Base-by-base conservation (phyloP, 208 protist species). In the Jaenimonas drosophilae region DNA sequence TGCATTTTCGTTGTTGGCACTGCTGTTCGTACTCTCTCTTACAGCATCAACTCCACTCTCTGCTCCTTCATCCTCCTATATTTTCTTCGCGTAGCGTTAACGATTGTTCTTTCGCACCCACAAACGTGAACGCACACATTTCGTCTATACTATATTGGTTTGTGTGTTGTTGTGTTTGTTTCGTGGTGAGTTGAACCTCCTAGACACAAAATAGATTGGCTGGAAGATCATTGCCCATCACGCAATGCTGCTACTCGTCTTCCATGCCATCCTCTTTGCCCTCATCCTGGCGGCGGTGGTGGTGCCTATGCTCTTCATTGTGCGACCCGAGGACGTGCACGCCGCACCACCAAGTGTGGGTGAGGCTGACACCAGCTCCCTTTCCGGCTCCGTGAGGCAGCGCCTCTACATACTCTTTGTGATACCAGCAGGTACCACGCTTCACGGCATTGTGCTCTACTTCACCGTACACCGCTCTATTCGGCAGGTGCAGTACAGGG, bases 341-440 rank as follows among this genome's bases (percentile, higher is more conserved):
- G n/a, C n/a, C n/a, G n/a, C n/a, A n/a, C n/a, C n/a, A n/a, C n/a
- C n/a, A n/a, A n/a, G n/a, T n/a, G n/a, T n/a, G n/a, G n/a, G n/a
- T n/a, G n/a, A n/a, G n/a, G n/a, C n/a, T n/a, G n/a, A n/a, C n/a
- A n/a, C n/a, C n/a, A n/a, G n/a, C 14, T 39, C 24, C 7, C 42
- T 77, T 12, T 59, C 59, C 4, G 53, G 57, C 26, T 59, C 30
- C 9, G 83, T 85, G 60, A 62, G 67, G 55, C 76, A 92, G 60
- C 70, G 70, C 49, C 47, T 92, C 34, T 89, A 88, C 49, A 50
- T 89, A 4, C 64, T 92, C 16, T 78, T 87, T 38, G 46, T 80
- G 26, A 69, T 92, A 29, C 84, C 79, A 0, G 21, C 29, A 0
- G 77, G 62, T 38, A 65, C 58, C 4, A 21, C 31, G 26, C 30